phyloP scores from a whole-genome alignment of 345 rosid genomes.

The Crucihimalaya himalaica region DNA sequence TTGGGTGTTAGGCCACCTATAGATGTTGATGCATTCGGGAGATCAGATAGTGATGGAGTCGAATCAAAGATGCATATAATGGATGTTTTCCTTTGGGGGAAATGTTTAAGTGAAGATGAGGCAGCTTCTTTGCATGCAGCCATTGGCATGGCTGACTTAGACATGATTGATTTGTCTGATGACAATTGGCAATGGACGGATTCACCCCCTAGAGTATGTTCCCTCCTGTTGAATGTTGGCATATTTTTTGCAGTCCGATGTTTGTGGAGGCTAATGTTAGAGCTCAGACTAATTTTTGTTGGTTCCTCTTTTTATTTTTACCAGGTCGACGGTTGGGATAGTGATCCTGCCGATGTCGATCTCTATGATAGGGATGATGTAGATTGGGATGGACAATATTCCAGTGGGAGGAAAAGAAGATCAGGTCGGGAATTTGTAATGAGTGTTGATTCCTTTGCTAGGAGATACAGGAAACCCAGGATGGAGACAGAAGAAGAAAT shows the following conservation, averaged over 20 bases:
- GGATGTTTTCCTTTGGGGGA: slow-evolving; percentile 99
- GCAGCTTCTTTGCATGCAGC: slow-evolving; percentile 78
- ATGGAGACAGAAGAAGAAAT: slow-evolving; percentile 93
- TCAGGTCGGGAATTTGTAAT: slow-evolving; percentile 75
- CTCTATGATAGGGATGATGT: slow-evolving; percentile 96
- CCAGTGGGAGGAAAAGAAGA: slow-evolving; percentile 94
- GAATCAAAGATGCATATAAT: slow-evolving; percentile 99
- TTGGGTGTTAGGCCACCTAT: slow-evolving; percentile 93
- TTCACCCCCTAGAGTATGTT: slow-evolving; percentile 89
- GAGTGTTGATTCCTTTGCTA: slow-evolving; percentile 83
- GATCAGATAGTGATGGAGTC: slow-evolving; percentile 99
- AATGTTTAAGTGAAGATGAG: slow-evolving; percentile 95
- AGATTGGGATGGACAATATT: slow-evolving; percentile 99
- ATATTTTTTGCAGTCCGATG: slow-evolving; percentile 15
- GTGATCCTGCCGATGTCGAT: slow-evolving; percentile 97
- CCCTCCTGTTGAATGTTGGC: slow-evolving; percentile 13
- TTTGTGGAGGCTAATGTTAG: slow-evolving; percentile 13
- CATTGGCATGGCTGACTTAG: slow-evolving; percentile 67
- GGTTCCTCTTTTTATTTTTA: slow-evolving; percentile 34
- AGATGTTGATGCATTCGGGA: slow-evolving; percentile 93
- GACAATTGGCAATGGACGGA: slow-evolving; percentile 99
- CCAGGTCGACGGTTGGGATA: slow-evolving; percentile 98
- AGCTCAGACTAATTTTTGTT: slow-evolving; percentile 28
- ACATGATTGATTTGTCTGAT: slow-evolving; percentile 78
- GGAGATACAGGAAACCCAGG: slow-evolving; percentile 94